Evolutionary conservation across 345 rosid genomes (phyloP), one percentile per base, ranked within the genome.

Genomic region (Eucalyptus regnans): DNA sequence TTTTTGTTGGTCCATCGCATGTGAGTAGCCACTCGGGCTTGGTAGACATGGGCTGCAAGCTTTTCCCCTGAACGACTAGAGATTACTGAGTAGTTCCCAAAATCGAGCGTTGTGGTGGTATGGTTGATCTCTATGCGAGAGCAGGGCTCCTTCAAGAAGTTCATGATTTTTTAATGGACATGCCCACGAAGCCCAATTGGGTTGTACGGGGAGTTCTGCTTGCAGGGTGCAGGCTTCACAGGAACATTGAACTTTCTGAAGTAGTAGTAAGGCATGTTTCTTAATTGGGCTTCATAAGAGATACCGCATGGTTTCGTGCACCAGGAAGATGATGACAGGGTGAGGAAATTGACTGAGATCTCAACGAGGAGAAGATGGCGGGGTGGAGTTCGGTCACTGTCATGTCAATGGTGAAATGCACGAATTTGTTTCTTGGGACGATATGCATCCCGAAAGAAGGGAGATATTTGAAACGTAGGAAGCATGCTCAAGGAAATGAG

Each of bases 21-120:
- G 98, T 98, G n/a, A 95, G 98, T 87, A 95, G 94, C 90, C 97
- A 96, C 91, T 93, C 95, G 3, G 97, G 98, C 62, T 91, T 94
- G 49, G 64, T 96, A 9, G 96, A 96, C 68, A 92, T 94, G 91
- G 99, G 99, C 79, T 76, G 94, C 50, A 83, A 86, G n/a, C 94
- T 90, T 91, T 96, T 96, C 90, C 87, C 93, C 50, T 54, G 91
- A 6, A 95, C 95, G 99, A 95, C 93, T 89, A 91, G 93, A 87
- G 96, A 92, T 86, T 94, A 94, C 86, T 93, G 94, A 56, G 90
- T 96, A 54, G 90, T 91, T 88, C 99, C 96, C 14, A 90, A 92
- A 89, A 92, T 96, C 80, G 96, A 96, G 93, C 97, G 95, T 91
- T 97, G 96, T 85, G 98, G 99, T 80, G 96, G 97, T 90, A 92